A percentile compares a stretch with the other conserved stretches of the same genome.
phyloP scores from a whole-genome alignment of 2,329 filamentous ascomycete species.

The Colletotrichum lentis region DNA sequence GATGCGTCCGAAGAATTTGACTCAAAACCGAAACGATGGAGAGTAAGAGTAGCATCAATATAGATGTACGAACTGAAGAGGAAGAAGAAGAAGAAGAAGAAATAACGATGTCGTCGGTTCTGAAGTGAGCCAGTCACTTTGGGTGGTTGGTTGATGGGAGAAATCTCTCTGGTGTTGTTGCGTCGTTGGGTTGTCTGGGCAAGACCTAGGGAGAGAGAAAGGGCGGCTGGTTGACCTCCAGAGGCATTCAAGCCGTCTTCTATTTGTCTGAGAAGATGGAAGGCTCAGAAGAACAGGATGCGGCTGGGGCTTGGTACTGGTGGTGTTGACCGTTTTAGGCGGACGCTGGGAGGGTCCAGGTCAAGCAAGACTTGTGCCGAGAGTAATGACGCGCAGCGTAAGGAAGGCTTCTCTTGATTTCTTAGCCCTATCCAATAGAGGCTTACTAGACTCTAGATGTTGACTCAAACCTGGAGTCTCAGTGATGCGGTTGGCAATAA shows the following conservation, averaged over 20 bases:
- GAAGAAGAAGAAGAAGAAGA: constrained; percentile 13
- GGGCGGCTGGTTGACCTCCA: constrained; percentile 13
- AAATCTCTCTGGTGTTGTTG: constrained; percentile 5
- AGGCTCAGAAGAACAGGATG: constrained; percentile 1
- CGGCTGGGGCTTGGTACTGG: constrained; percentile 15
- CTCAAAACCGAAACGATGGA: constrained; percentile 24
- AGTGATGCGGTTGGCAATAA: constrained; percentile 18
- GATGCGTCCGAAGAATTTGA: constrained; percentile 25
- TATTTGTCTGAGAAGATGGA: constrained; percentile 22
- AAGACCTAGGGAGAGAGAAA: constrained; percentile 5
- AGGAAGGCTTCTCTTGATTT: background rate
- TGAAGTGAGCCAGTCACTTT: constrained; percentile 20
- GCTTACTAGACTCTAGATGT: constrained; percentile 3
- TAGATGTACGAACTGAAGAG: constrained; percentile 7
- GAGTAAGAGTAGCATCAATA: constrained; percentile 30
- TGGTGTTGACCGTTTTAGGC: constrained; percentile 1
- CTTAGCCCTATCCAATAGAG: constrained; percentile 34
- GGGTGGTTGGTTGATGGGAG: constrained; percentile 24
- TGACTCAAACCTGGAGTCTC: constrained; percentile 7
- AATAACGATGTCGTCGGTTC: constrained; percentile 16
- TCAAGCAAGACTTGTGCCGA: constrained; percentile 7
- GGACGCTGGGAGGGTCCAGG: background rate
- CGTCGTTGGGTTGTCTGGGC: constrained; percentile 16
- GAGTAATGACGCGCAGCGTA: constrained; percentile 4
- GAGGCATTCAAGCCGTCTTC: constrained; percentile 10